A percentile compares a stretch with the other conserved stretches of the same genome.
Conservation (phyloP, 495 filamentous ascomycete genomes). For the Staphylotrichum longicolle region DNA sequence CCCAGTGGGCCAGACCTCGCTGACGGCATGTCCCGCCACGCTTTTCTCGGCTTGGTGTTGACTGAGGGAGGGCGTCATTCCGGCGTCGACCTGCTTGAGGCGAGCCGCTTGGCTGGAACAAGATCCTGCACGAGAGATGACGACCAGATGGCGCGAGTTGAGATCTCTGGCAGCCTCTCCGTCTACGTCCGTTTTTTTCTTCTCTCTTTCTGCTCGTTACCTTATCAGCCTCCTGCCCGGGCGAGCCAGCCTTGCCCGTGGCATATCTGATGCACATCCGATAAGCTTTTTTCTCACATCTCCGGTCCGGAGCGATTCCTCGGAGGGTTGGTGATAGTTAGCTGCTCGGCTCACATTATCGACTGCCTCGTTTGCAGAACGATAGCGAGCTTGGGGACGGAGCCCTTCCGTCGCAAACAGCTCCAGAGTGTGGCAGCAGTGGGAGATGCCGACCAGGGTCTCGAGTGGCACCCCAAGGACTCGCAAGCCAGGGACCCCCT, state of each 20-base stretch:
- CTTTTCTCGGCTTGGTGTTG: background rate
- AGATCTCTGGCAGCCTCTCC: slow-evolving; percentile 3
- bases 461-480: slow-evolving; percentile 13
- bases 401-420: no score
- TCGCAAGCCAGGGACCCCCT: slow-evolving; percentile 1
- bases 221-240: no score
- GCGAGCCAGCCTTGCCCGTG: no score
- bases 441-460: slow-evolving; percentile 25
- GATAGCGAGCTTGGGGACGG: no score
- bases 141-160: slow-evolving; percentile 17
- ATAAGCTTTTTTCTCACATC: no score
- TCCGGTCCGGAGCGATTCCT: no score
- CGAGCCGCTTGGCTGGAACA: slow-evolving; percentile 15
- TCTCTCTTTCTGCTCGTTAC: no score
- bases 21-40: background rate
- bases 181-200: background rate
- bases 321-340: no score
- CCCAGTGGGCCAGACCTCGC: background rate
- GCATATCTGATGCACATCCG: no score
- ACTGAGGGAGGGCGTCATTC: background rate
- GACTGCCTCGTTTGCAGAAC: no score
- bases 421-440: no score
- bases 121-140: slow-evolving; percentile 19
- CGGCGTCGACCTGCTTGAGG: background rate
- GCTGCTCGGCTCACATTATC: no score